These are phyloP conservation scores for Nothophoma quercina DNA, from an alignment of 2,329 filamentous ascomycete species.

Conservation along the genomic window DNA sequence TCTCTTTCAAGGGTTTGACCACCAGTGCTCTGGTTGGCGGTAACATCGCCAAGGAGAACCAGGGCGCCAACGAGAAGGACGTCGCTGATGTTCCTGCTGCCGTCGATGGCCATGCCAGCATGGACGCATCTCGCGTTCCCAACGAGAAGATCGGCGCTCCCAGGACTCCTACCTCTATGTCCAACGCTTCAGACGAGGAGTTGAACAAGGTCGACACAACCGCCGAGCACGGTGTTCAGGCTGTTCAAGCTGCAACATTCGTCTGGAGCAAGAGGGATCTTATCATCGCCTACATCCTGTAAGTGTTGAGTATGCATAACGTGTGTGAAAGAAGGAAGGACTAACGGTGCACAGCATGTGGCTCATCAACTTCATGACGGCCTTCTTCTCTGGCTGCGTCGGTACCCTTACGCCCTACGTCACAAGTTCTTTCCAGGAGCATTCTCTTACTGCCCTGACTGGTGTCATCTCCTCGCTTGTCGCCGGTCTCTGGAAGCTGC, in stretches of 20 bases:
- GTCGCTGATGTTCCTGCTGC: slow-evolving; percentile 39
- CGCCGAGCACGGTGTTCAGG: slow-evolving; percentile 40
- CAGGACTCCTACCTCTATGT: slow-evolving; percentile 19
- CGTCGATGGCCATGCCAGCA: slow-evolving; percentile 39
- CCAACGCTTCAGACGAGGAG: slow-evolving; percentile 36
- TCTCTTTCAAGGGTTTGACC: slow-evolving; percentile 43
- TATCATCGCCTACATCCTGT: slow-evolving; percentile 41
- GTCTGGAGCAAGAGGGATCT: slow-evolving; percentile 40
- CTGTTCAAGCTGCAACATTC: slow-evolving; percentile 37
- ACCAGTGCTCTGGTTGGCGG: slow-evolving; percentile 35
- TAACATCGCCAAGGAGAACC: slow-evolving; percentile 16
- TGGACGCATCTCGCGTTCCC: slow-evolving; percentile 25
- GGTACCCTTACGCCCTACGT: slow-evolving; percentile 53
- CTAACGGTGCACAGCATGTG: slow-evolving; percentile 38
- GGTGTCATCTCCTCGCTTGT: slow-evolving; percentile 50
- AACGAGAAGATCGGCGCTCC: slow-evolving; percentile 42
- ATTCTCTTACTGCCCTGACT: slow-evolving; percentile 50
- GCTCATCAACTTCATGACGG: slow-evolving; percentile 58
- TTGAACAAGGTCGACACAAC: slow-evolving; percentile 43
- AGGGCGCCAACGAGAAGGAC: slow-evolving; percentile 31
- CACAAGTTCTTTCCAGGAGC: slow-evolving; percentile 46
- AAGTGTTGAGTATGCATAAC: slow-evolving; percentile 9
- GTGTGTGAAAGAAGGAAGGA: not conserved
- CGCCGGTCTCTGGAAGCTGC: slow-evolving; percentile 51
- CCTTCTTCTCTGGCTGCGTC: slow-evolving; percentile 53